phyloP scores from a whole-genome alignment of 2,329 filamentous ascomycete genomes.

The Aspergillus thermomutatus region DNA sequence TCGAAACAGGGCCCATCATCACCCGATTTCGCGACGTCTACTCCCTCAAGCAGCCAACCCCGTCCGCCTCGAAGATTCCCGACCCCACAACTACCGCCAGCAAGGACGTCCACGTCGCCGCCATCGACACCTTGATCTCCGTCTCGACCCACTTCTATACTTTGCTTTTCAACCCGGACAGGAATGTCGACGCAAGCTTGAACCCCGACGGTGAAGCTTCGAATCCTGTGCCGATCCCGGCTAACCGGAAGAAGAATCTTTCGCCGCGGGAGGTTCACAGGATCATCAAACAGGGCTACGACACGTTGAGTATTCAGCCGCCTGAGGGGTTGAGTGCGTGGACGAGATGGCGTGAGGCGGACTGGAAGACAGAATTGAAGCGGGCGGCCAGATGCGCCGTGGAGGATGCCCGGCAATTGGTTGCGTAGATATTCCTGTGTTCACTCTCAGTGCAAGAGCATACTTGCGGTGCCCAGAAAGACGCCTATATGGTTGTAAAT shows the following conservation, averaged over 20 bases:
- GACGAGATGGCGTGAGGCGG: slow-evolving; percentile 82
- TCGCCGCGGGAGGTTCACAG: slow-evolving; percentile 81
- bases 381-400: slow-evolving; percentile 79
- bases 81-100: slow-evolving; percentile 8
- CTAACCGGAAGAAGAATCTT: slow-evolving; percentile 59
- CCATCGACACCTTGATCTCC: slow-evolving; percentile 82
- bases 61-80: slow-evolving; percentile 15
- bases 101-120: slow-evolving; percentile 50
- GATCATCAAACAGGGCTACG: slow-evolving; percentile 94
- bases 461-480: background rate
- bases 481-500: background rate
- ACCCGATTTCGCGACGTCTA: slow-evolving; percentile 80
- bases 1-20: slow-evolving; percentile 83
- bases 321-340: slow-evolving; percentile 82
- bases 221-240: slow-evolving; percentile 22
- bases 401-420: slow-evolving; percentile 57
- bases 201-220: slow-evolving; percentile 20
- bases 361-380: slow-evolving; percentile 81
- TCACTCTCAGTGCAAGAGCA: background rate
- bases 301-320: slow-evolving; percentile 86
- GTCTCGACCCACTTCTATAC: slow-evolving; percentile 78
- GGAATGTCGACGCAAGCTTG: slow-evolving; percentile 30
- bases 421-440: slow-evolving; percentile 23
- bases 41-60: slow-evolving; percentile 36
- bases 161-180: slow-evolving; percentile 59